phyloP scores from a whole-genome alignment of 2,329 filamentous ascomycete genomes.

The Neospermospora avenae region DNA sequence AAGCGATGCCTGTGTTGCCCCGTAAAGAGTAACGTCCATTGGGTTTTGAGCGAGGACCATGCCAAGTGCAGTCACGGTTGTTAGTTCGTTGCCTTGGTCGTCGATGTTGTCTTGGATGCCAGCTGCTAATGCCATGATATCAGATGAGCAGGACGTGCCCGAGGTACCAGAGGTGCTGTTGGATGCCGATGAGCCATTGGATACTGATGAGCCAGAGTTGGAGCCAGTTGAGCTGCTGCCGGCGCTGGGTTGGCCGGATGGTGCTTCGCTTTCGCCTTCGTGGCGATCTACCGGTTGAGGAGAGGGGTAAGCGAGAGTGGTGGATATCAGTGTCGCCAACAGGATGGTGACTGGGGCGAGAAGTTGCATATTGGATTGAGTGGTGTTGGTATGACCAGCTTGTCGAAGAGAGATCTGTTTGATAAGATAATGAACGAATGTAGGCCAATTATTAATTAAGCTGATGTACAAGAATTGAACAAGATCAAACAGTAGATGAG shows the following conservation, averaged over 20 bases:
- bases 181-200: background rate
- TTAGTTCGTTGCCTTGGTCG: conserved; percentile 24
- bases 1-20: conserved; percentile 16
- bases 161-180: background rate
- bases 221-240: background rate
- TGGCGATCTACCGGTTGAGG: no score
- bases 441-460: background rate
- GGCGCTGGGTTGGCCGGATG: background rate
- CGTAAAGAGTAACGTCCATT: conserved; percentile 18
- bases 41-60: conserved; percentile 19
- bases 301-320: background rate
- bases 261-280: background rate
- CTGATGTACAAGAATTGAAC: background rate
- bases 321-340: background rate
- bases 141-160: conserved; percentile 12
- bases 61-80: conserved; percentile 19
- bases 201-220: background rate
- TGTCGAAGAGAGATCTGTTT: background rate
- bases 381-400: background rate
- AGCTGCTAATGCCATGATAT: conserved; percentile 19
- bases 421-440: background rate
- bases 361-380: conserved; percentile 4
- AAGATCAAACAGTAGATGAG: background rate
- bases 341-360: background rate
- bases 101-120: conserved; percentile 26